Base-by-base conservation (phyloP, 2,329 filamentous ascomycete genomes). In the Neopestalotiopsis sp. region DNA sequence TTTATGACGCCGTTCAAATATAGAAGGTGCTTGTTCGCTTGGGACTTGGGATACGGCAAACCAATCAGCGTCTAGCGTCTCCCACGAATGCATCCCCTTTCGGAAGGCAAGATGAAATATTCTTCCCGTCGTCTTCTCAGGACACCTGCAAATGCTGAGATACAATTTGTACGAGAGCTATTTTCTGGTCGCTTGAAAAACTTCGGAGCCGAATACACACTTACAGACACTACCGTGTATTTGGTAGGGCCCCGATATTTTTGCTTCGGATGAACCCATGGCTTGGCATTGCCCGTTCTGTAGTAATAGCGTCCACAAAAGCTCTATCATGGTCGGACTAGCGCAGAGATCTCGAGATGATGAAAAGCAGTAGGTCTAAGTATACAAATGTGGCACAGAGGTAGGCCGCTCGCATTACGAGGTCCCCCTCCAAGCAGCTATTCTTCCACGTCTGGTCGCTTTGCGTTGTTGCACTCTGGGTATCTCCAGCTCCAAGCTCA, bases 21-120 rank as follows among this genome's bases (percentile, higher is more conserved):
- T 17, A 34, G 59, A 62, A 62, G 59, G 59, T 40, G n/a, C 28
- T 59, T 30, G 30, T 53, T 53, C 45, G 45, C 20, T 53, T n/a
- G 13, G 24, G 17, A 24, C 30, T 59, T 59, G 24, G 24, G 24
- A 17, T n/a, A 20, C 10, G 13, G 17, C 17, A 3, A 13, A 20
- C 59, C 59, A 62, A 62, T 62, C 59, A 62, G 13, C 12, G 59
- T 17, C n/a, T 13, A n/a, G 45, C 13, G 30, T 28, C 20, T 4
- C 30, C 28, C 57, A 34, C 14, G 6, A 13, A 59, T 14, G 57
- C 20, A 34, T 30, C 57, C 57, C 57, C 5, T 59, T 62, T 62
- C 28, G 59, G 59, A 62, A 62, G 59, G 59, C 59, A 28, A 28
- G 20, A 20, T 20, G 32, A 32, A 62, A 62, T 13, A 24, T 62